A percentile compares a stretch with the other conserved stretches of the same genome.
Conservation (phyloP, 139 green algal genomes). For the Chlamydomonas sp. region DNA sequence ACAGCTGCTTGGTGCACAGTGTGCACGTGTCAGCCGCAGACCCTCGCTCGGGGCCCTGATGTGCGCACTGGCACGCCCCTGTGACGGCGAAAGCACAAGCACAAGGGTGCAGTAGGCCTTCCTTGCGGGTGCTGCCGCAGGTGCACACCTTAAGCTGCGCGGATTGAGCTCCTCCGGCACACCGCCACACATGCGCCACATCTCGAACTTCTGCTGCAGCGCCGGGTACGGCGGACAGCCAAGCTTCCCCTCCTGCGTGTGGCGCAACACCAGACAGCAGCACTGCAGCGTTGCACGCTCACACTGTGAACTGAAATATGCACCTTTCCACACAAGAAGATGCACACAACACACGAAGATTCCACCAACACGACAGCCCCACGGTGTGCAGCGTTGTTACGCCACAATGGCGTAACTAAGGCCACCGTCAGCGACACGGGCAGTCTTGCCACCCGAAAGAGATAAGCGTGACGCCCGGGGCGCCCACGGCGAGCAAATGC, state of each 20-base stretch:
- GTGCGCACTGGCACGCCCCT: background rate
- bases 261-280: background rate
- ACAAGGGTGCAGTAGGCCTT: background rate
- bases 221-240: conserved; percentile 27
- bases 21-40: background rate
- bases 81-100: background rate
- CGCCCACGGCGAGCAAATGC: too few species aligned
- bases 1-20: background rate
- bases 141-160: conserved; percentile 33
- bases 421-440: too few species aligned
- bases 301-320: background rate
- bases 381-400: background rate
- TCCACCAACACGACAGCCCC: background rate
- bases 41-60: too few species aligned
- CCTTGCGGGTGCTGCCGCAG: background rate
- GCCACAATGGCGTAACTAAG: too few species aligned
- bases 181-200: conserved; percentile 33
- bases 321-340: background rate
- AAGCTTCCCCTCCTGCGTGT: conserved; percentile 8
- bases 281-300: too few species aligned
- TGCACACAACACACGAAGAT: background rate
- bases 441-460: too few species aligned
- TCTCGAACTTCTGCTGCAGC: background rate
- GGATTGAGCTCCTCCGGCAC: conserved; percentile 47
- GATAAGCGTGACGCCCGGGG: too few species aligned